Base-by-base conservation (phyloP, 2,329 filamentous ascomycete species). In the Nigrospora oryzae region DNA sequence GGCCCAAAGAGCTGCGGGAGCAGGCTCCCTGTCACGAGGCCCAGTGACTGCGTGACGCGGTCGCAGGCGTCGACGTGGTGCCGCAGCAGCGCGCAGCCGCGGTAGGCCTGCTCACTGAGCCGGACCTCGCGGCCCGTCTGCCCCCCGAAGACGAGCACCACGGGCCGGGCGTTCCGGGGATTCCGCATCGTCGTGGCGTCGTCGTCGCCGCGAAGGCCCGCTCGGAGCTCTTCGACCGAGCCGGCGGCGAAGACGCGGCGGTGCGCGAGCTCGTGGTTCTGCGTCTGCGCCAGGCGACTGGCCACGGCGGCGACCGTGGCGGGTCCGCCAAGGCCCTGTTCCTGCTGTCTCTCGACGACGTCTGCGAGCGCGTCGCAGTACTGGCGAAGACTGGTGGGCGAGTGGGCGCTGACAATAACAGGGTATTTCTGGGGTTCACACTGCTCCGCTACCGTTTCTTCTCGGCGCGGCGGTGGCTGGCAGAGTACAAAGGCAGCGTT, bases 1-100 rank as follows among this genome's bases (percentile, higher is more conserved):
- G 35, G 42, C 8, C 56, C 30, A 44, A 68, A 67, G 15, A 68
- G 57, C 10, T 28, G 46, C 0, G 63, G 63, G 42, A 50, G 59
- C 8, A 40, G 14, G 23, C 67, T 58, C 39, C 51, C 53, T 10
- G 23, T 2, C 8, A 10, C 5, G 0, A 46, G 33, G 2, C 62
- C 61, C 1, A 59, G 38, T 0, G 46, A 46, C 3, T 19, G 40
- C 36, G 40, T 31, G 1, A 48, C 42, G 1, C n/a, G 30, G 17
- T 62, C 51, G 36, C 52, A 52, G 1, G 45, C 42, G 15, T 58
- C 49, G 1, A 62, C 40, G 36, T 59, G 48, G 1, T 37, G 39
- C 5, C 55, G 56, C 0, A 67, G 44, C 16, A 41, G 16, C 10
- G 16, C 39, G 31, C 15, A 41, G 11, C 16, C 13, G 16, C 4